phyloP scores from a whole-genome alignment of 106 monocot species.

The Acorus calamus region DNA sequence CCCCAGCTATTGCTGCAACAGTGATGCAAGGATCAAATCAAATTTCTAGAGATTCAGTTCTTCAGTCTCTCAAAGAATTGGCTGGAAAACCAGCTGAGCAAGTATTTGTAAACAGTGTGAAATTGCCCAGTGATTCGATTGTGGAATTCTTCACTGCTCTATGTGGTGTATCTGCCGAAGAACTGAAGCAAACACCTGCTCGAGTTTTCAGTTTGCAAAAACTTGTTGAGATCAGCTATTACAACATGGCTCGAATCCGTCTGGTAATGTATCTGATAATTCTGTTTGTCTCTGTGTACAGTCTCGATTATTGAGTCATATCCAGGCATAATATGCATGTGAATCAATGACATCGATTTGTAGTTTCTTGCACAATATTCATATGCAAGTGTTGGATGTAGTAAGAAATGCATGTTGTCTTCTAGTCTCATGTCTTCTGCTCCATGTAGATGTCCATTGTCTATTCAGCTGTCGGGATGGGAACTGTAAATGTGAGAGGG shows the following conservation, averaged over 20 bases:
- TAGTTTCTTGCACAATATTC: too few relatives aligned
- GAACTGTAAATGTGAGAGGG: too few relatives aligned
- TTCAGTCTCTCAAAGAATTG: slow-evolving; percentile 78
- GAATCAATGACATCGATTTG: too few relatives aligned
- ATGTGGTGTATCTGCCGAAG: slow-evolving; percentile 93
- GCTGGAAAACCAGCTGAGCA: slow-evolving; percentile 87
- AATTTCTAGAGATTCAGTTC: slow-evolving; percentile 82
- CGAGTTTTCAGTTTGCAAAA: slow-evolving; percentile 93
- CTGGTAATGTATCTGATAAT: slow-evolving; percentile 42
- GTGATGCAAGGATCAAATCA: slow-evolving; percentile 98
- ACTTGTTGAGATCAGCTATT: slow-evolving; percentile 98
- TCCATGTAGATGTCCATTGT: too few relatives aligned
- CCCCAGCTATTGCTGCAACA: slow-evolving; percentile 62
- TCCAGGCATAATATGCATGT: too few relatives aligned
- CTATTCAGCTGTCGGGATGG: too few relatives aligned
- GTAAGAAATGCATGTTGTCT: too few relatives aligned
- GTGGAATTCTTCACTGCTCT: slow-evolving; percentile 94
- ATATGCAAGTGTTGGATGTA: too few relatives aligned
- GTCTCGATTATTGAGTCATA: too few relatives aligned
- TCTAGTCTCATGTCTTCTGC: neutral
- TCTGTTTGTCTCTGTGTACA: too few relatives aligned
- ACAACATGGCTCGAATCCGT: slow-evolving; percentile 97
- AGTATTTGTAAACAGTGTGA: slow-evolving; percentile 85
- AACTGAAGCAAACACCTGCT: slow-evolving; percentile 81
- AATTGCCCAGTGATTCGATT: slow-evolving; percentile 84